Percentiles rank a stretch among this genome's conserved stretches.
Evolutionary conservation across 345 rosid species (phyloP).

Genomic region (Salix suchowensis): DNA sequence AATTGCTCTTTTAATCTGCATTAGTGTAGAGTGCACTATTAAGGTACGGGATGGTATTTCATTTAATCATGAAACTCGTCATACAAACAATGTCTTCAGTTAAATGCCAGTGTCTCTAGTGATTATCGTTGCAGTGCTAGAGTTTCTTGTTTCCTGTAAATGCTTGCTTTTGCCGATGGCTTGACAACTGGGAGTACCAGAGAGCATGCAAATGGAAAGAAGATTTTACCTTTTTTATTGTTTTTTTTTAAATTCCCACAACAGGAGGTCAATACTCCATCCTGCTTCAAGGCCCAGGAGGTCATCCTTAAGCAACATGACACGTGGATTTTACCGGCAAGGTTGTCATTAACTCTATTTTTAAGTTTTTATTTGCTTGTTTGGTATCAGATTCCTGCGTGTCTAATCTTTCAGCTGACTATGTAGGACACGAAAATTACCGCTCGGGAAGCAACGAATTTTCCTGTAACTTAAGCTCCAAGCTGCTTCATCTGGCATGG

Average conservation of each 20-base stretch:
- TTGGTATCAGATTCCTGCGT: not conserved
- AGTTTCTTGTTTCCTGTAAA: too few species aligned
- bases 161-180: too few species aligned
- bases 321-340: slow-evolving; percentile 51
- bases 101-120: too few species aligned
- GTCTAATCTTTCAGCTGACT: not conserved
- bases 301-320: slow-evolving; percentile 53
- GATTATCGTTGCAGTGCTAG: too few species aligned
- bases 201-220: not conserved
- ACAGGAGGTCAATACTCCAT: slow-evolving; percentile 37
- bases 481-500: slow-evolving; percentile 58
- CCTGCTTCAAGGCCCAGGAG: slow-evolving; percentile 43
- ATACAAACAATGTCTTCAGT: too few species aligned
- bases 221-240: not conserved
- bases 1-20: too few species aligned
- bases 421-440: slow-evolving; percentile 37
- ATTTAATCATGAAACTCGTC: too few species aligned
- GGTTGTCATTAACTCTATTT: slow-evolving; percentile 23
- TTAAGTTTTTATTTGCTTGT: not conserved
- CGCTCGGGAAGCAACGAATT: slow-evolving; percentile 22
- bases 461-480: slow-evolving; percentile 33
- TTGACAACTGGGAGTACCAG: too few species aligned
- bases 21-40: too few species aligned
- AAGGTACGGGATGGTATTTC: too few species aligned
- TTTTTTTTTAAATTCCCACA: not conserved